These are phyloP conservation scores for cucumber (Cucumis sativus) DNA, from an alignment of 306 rosid species.

Conservation along the genomic window Cucumber_9930_V3 NC_026659.2:6137001-6137500, in stretches of 20 bases:
- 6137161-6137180: not conserved
- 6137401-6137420: not conserved
- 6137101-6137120: conserved; percentile 52
- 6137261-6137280: not conserved
- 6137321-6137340: not conserved
- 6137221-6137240: not conserved
- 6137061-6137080: conserved; percentile 60
- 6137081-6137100: conserved; percentile 58
- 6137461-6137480: not conserved
- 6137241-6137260: not conserved
- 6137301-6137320: not conserved
- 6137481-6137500: not conserved
- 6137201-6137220: not conserved
- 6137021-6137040: conserved; percentile 87
- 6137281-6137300: not conserved
- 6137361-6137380: not conserved
- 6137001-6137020: conserved; percentile 42
- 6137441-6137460: not conserved
- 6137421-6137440: not conserved
- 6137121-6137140: not conserved
- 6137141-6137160: not conserved
- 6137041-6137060: conserved; percentile 68
- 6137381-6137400: not conserved
- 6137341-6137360: not conserved
- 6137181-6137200: not conserved